Evolutionary conservation across 2,329 filamentous ascomycete species (phyloP), one percentile per base, ranked within the genome.

Genomic region (Colletotrichum cereale): DNA sequence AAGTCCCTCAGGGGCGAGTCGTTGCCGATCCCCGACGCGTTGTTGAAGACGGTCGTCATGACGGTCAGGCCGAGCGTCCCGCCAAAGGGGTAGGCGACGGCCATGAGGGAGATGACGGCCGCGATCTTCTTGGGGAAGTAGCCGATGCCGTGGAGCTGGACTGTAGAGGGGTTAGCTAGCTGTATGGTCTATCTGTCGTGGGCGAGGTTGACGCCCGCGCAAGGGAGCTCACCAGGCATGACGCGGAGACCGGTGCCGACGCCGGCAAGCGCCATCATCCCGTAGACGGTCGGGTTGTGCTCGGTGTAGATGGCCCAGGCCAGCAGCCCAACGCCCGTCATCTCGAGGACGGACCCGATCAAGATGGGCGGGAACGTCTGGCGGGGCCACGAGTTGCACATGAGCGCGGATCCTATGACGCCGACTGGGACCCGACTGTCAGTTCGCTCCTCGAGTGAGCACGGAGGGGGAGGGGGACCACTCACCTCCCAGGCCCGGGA

Each of bases 31-130:
- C 78, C 80, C 7, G 79, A 79, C 5, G 78, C 81, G 73, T 93
- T 93, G 76, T 92, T 91, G 78, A 92, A 92, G 1, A 93, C 90
- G 11, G 87, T 86, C 18, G 89, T 86, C 91, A 93, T 92, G 75
- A 93, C 85, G 0, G 90, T 91, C 56, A 92, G 82, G 0, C 87
- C 87, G 3, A 93, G 79, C 0, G 90, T 92, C 16, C 91, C 90
- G 4, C 91, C 91, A 31, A 93, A 87, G 0, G 89, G 88, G 21
- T 88, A 70, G 2, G 89, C 85, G 64, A 93, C 88, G 0, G 86
- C 83, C 78, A 91, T 85, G 12, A 93, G 77, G 0, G 87, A 89
- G 67, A 91, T 86, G 4, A 92, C 87, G 0, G 86, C 83, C 0
- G 90, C 86, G 16, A 91, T 87, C 36, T 86, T 80, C 5, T 84